Evolutionary conservation across 306 rosid genomes (phyloP), one percentile per base, ranked within the genome.

Genomic region (Corylus americana): DNA sequence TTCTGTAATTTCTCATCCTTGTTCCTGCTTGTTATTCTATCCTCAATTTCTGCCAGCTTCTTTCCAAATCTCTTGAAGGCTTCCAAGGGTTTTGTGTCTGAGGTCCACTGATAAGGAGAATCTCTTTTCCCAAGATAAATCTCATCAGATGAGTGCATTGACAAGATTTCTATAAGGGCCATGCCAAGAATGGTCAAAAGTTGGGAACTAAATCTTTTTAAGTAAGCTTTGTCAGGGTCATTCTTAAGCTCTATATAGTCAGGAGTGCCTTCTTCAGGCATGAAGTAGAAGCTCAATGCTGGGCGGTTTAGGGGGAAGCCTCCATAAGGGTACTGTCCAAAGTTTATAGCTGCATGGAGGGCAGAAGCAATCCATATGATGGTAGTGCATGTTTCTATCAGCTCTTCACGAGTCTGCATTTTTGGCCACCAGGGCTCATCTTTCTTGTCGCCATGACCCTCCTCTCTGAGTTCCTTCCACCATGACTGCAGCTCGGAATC

Each of bases 131-230:
- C 97, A 39, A 93, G 92, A 77, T 88, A 93, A 13, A 89, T 48
- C 85, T 93, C 97, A 80, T 93, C 97, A 55, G 94, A 83, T 11
- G 96, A 89, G 78, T 92, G 97, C 75, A 86, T 87, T 11, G 97
- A 93, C 79, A 93, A 59, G 0, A 93, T 86, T 53, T 93, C 97
- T 51, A 93, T 83, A 10, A 89, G 87, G 3, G 98, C 83, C 54
- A 93, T 86, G 53, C 92, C 93, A 35, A 88, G 76, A 2, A 93
- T 83, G 10, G 92, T 74, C 74, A 70, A 84, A 17, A 79, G 55
- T 42, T 89, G 90, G 1, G 94, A 73, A 4, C 91, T 81, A 22
- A 92, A 82, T 55, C 89, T 89, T 82, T 81, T 87, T 66, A 92
- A 53, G 84, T 86, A 88, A 68, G 89, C 97, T 82, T 87, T 88